phyloP scores from a whole-genome alignment of 2,329 filamentous ascomycete species.

The Colletotrichum sp. region DNA sequence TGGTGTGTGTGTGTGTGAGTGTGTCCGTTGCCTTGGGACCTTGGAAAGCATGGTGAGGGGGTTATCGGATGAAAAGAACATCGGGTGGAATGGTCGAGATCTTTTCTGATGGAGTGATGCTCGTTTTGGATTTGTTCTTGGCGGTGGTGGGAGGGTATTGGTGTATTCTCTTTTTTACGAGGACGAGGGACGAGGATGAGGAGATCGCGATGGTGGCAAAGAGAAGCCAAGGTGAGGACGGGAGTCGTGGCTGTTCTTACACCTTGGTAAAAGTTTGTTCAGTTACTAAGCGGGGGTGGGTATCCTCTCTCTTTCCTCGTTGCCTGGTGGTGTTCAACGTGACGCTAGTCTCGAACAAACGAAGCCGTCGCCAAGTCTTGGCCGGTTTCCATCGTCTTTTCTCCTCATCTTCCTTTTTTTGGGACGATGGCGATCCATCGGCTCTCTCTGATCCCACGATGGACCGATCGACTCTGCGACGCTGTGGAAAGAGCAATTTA shows the following conservation, averaged over 20 bases:
- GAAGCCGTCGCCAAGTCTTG: background rate
- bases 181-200: background rate
- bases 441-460: background rate
- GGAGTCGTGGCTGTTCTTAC: background rate
- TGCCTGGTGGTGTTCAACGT: background rate
- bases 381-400: background rate
- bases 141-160: background rate
- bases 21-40: background rate
- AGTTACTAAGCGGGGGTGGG: background rate
- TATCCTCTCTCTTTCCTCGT: background rate
- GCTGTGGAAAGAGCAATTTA: constrained; percentile 3
- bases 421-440: background rate
- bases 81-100: background rate
- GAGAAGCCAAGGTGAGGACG: constrained; percentile 2
- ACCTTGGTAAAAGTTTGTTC: background rate
- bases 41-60: background rate
- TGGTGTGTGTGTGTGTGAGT: background rate
- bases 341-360: background rate
- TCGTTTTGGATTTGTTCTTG: background rate
- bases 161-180: background rate
- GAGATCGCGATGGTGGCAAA: background rate
- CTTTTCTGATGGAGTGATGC: background rate
- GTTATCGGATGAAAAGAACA: background rate
- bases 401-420: background rate
- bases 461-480: background rate